Conservation (phyloP, 306 rosid genomes). For the Prunus salicina region DNA sequence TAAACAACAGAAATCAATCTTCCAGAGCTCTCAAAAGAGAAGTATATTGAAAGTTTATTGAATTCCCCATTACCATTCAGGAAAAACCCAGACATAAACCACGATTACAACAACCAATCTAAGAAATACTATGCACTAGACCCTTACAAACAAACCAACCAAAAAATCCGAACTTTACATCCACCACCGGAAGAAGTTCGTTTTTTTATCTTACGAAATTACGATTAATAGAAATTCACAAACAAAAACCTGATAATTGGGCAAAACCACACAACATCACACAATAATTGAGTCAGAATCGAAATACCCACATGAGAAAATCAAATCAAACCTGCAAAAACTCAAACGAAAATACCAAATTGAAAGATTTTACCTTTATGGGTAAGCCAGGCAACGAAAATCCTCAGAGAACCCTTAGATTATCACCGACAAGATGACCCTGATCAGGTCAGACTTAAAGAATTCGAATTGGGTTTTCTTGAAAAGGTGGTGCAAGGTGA, state of each 20-base stretch:
- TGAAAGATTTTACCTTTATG: constrained; percentile 10
- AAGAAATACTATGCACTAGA: neutral
- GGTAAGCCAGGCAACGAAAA: neutral
- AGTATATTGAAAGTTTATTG: neutral
- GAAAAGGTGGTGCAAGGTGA: constrained; percentile 10
- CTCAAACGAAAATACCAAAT: neutral
- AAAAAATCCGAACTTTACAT: neutral
- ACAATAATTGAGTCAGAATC: neutral
- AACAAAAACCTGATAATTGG: neutral
- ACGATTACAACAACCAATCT: neutral
- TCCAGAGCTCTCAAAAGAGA: neutral
- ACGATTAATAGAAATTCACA: neutral
- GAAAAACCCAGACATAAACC: neutral
- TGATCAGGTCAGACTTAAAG: neutral
- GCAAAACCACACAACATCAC: neutral
- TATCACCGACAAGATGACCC: neutral
- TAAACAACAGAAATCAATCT: neutral
- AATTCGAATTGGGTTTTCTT: neutral
- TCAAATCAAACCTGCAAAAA: neutral
- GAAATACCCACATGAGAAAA: neutral
- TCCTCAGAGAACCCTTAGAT: neutral
- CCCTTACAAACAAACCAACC: neutral
- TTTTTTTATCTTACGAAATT: neutral
- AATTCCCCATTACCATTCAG: neutral
- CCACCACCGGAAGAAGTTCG: neutral